phyloP scores from a whole-genome alignment of 116 monocot genomes.

The Posidonia oceanica region DNA sequence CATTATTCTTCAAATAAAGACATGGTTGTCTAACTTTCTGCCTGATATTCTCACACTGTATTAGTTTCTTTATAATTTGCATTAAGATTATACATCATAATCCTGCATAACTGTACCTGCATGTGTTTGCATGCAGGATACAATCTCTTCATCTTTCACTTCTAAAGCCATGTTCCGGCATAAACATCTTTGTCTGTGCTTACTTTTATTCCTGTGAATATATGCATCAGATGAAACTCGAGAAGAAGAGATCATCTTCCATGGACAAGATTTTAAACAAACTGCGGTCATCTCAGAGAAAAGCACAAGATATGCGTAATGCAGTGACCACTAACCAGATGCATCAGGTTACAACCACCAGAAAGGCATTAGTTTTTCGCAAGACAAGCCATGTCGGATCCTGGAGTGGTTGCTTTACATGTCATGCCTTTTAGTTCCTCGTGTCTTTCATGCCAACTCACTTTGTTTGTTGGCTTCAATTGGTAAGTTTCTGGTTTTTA shows the following conservation, averaged over 20 bases:
- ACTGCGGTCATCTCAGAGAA: slow-evolving; percentile 50
- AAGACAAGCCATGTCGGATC: slow-evolving; percentile 41
- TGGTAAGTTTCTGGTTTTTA: neutral
- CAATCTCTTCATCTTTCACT: neutral
- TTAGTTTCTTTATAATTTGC: too few species aligned
- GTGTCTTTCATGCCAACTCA: neutral
- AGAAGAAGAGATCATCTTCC: slow-evolving; percentile 62
- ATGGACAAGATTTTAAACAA: slow-evolving; percentile 62
- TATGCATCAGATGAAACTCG: slow-evolving; percentile 61
- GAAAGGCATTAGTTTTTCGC: slow-evolving; percentile 25
- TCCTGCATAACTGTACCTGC: too few species aligned
- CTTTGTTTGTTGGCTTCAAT: slow-evolving; percentile 2
- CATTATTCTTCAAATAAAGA: neutral
- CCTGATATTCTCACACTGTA: neutral
- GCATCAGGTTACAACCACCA: slow-evolving; percentile 21
- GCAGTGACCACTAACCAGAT: slow-evolving; percentile 23
- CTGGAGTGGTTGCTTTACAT: slow-evolving; percentile 71
- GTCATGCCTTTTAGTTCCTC: slow-evolving; percentile 22
- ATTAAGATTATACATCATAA: too few species aligned
- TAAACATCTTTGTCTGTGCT: neutral
- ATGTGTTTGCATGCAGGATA: neutral
- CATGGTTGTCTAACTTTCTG: neutral
- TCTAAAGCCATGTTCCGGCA: neutral
- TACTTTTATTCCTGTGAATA: neutral
- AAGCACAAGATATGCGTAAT: slow-evolving; percentile 65